Evolutionary conservation across 192 early-diverging fungal species (phyloP), one percentile per base, ranked within the genome.

Genomic region (Backusella macrospora): DNA sequence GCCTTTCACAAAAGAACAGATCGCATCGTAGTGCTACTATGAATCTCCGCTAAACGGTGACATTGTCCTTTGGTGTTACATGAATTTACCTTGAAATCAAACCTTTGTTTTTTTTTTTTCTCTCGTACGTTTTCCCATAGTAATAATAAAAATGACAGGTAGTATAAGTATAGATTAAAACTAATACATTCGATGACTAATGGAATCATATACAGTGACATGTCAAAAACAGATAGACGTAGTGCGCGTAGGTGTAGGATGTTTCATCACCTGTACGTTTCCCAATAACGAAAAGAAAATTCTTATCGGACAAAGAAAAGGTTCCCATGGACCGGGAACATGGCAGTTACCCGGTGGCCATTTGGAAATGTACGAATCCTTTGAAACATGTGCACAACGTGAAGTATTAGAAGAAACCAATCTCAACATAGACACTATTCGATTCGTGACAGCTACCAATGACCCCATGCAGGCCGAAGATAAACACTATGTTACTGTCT

Each of bases 401-500:
- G 84, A 85, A 26, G 68, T 83, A 6, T 55, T 73, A 16, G 83
- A 84, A 68, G 83, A 86, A 69, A 86, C 88, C 5, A 78, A 74
- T 12, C 49, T 90, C 13, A 78, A 68, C 7, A 62, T 87, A 9
- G 29, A 68, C 0, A 70, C 71, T 0, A 44, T 64, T n/a, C 21
- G 12, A 6, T 84, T 86, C 65, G 63, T 81, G 69, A 79, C 87
- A 3, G 83, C 86, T 62, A 83, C 81, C 42, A 90, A 90, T 72
- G 81, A 86, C 64, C 72, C 81, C 34, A 86, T 88, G 84, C 42
- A 76, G 38, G 45, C 55, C 3, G 82, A 86, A 37, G 69, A 76
- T 21, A 81, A 79, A 43, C 88, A 90, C 77, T 90, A 90, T 69
- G 83, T 89, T 18, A 87, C 87, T 3, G 75, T 88, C 39, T 90